A percentile compares a stretch with the other conserved stretches of the same genome.
phyloP scores from a whole-genome alignment of 1,284 basidiomycete genomes.

The Coniferiporia sulphurascens region DNA sequence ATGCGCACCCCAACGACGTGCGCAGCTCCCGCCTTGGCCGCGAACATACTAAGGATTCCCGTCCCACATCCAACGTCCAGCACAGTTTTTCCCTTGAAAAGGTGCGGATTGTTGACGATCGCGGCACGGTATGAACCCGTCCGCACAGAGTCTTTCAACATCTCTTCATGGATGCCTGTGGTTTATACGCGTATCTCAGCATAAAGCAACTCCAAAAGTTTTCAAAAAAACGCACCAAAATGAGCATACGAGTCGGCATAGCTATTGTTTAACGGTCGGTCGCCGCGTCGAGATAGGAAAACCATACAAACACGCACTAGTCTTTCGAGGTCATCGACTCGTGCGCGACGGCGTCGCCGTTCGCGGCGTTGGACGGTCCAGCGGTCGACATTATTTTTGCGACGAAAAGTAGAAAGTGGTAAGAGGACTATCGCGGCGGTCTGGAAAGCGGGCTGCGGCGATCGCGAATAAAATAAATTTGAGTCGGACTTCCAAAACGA shows the following conservation, averaged over 20 bases:
- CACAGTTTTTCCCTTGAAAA: slow-evolving; percentile 96
- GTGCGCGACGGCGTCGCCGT: slow-evolving; percentile 21
- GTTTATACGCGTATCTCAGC: slow-evolving; percentile 10
- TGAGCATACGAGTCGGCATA: slow-evolving; percentile 93
- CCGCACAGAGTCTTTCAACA: slow-evolving; percentile 97
- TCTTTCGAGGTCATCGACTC: slow-evolving; percentile 70
- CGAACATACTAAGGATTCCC: slow-evolving; percentile 98
- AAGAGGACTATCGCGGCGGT: neutral
- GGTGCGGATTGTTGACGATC: slow-evolving; percentile 91
- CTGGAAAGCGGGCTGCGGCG: neutral
- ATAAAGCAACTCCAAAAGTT: slow-evolving; percentile 1
- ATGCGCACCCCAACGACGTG: slow-evolving; percentile 86
- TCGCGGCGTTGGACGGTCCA: slow-evolving; percentile 12
- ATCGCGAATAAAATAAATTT: neutral
- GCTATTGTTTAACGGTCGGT: slow-evolving; percentile 36
- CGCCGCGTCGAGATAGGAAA: slow-evolving; percentile 26
- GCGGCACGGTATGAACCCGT: slow-evolving; percentile 94
- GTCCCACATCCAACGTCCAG: slow-evolving; percentile 99
- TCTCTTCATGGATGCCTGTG: slow-evolving; percentile 95
- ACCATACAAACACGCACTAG: slow-evolving; percentile 52
- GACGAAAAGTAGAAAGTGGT: neutral
- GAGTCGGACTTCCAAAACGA: neutral
- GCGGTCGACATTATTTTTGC: slow-evolving; percentile 10
- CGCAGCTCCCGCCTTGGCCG: slow-evolving; percentile 94
- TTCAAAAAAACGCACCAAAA: slow-evolving; percentile 58